A percentile compares a stretch with the other conserved stretches of the same genome.
Evolutionary conservation across 495 filamentous ascomycete genomes (phyloP).

Genomic region (Glarea lozoyensis): DNA sequence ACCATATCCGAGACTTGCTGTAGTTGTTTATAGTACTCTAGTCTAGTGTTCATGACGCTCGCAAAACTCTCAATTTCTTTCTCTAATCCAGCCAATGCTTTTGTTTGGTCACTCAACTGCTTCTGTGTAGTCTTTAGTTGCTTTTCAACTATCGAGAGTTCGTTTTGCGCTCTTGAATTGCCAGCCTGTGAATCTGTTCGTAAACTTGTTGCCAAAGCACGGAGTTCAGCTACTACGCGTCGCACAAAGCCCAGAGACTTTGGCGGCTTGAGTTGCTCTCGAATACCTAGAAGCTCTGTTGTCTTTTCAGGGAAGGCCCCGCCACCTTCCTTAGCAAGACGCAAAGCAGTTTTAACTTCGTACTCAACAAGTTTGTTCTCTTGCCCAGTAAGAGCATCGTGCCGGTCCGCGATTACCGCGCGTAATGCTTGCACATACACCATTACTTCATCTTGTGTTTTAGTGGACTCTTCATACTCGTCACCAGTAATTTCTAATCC

Average conservation of each 20-base stretch:
- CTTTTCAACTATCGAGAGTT: conserved; percentile 45
- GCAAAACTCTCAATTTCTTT: conserved; percentile 71
- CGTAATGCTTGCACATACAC: conserved; percentile 73
- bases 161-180: conserved; percentile 51
- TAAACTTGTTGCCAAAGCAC: conserved; percentile 52
- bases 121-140: conserved; percentile 49
- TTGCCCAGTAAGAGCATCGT: conserved; percentile 65
- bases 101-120: conserved; percentile 55
- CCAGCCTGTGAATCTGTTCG: conserved; percentile 50
- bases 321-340: conserved; percentile 48
- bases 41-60: conserved; percentile 66
- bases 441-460: conserved; percentile 73
- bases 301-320: conserved; percentile 67
- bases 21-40: conserved; percentile 84
- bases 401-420: conserved; percentile 67
- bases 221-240: conserved; percentile 57
- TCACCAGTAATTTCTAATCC: conserved; percentile 69
- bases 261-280: conserved; percentile 48
- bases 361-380: conserved; percentile 71
- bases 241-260: conserved; percentile 54
- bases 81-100: conserved; percentile 48
- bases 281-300: conserved; percentile 47
- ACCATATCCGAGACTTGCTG: conserved; percentile 85
- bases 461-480: conserved; percentile 81
- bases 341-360: conserved; percentile 52